Evolutionary conservation across 495 filamentous ascomycete species (phyloP), one percentile per base, ranked within the genome.

Genomic region (Mytilinidion resinicola): DNA sequence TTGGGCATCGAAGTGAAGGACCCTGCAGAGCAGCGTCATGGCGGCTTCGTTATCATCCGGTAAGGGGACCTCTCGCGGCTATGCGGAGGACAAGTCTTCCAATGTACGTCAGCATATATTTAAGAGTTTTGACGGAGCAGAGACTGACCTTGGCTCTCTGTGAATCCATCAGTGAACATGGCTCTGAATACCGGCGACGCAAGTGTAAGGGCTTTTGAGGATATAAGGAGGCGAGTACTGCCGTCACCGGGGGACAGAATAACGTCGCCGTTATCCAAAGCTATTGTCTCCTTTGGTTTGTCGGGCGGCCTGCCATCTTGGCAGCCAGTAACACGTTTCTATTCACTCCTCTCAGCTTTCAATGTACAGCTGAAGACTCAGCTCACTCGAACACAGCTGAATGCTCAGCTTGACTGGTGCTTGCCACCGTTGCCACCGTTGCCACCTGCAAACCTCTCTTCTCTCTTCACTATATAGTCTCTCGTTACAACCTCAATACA

Each of bases 11-110:
- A 47, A 12, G 30, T 46, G 53, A 9, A 30, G 7, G 25, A 57
- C 38, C 10, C 39, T 51, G 46, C 55, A 57, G 20, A 50, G 55
- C 9, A 57, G n/a, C 1, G 9, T 17, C 42, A 56, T 48, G 9
- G 10, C 17, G 10, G 1, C 20, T 17, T 39, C 39, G 17, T 57
- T 34, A 19, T 49, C 55, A 39, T 49, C 33, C 2, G 44, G 55
- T 8, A 57, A 21, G 2, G 17, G 21, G 1, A 57, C 25, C 35
- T 36, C 30, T 30, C 34, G 20, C 33, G 42, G 55, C 36, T 9
- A 46, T 9, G 5, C 21, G 14, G 46, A 25, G 21, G 46, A 49
- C 21, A 49, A 12, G 14, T 49, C 25, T n/a, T n/a, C n/a, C n/a
- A n/a, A n/a, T n/a, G n/a, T n/a, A n/a, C n/a, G n/a, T n/a, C n/a